A percentile compares a stretch with the other conserved stretches of the same genome.
These are phyloP conservation scores for Babesia caballi DNA, from an alignment of 169 alveolate species.

Conservation along the genomic window DNA sequence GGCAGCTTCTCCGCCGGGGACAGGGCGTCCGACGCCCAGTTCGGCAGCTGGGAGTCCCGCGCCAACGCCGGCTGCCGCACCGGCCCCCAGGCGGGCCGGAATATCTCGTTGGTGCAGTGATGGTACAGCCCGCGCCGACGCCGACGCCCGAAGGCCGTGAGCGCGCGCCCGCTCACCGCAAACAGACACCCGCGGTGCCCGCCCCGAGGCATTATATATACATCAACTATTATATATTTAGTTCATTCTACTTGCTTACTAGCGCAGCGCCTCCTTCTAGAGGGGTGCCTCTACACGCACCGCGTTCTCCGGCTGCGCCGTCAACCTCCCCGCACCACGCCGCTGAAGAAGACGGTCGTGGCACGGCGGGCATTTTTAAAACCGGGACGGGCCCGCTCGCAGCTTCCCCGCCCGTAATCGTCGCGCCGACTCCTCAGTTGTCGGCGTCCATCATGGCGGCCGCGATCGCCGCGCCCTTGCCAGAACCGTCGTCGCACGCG, in stretches of 20 bases:
- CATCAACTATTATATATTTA: too few relatives aligned
- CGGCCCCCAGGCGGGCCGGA: constrained; percentile 78
- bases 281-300: too few relatives aligned
- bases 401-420: too few relatives aligned
- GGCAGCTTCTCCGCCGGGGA: constrained; percentile 72
- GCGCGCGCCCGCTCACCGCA: constrained; percentile 72
- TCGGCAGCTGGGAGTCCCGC: constrained; percentile 61
- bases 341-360: too few relatives aligned
- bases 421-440: neutral
- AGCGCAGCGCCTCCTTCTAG: too few relatives aligned
- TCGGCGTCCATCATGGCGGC: constrained; percentile 74
- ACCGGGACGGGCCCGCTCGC: too few relatives aligned
- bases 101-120: constrained; percentile 72
- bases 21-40: constrained; percentile 62
- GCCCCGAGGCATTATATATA: constrained; percentile 58
- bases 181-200: constrained; percentile 61
- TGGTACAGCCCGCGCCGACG: constrained; percentile 75
- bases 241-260: too few relatives aligned
- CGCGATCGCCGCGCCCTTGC: constrained; percentile 88
- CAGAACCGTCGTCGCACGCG: constrained; percentile 86
- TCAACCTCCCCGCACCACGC: too few relatives aligned
- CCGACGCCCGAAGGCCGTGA: constrained; percentile 67
- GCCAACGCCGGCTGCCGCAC: constrained; percentile 55
- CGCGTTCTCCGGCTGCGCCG: too few relatives aligned
- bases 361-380: too few relatives aligned